These are phyloP conservation scores for Fusarium zealandicum DNA, from an alignment of 2,329 filamentous ascomycete species.

Conservation along the genomic window DNA sequence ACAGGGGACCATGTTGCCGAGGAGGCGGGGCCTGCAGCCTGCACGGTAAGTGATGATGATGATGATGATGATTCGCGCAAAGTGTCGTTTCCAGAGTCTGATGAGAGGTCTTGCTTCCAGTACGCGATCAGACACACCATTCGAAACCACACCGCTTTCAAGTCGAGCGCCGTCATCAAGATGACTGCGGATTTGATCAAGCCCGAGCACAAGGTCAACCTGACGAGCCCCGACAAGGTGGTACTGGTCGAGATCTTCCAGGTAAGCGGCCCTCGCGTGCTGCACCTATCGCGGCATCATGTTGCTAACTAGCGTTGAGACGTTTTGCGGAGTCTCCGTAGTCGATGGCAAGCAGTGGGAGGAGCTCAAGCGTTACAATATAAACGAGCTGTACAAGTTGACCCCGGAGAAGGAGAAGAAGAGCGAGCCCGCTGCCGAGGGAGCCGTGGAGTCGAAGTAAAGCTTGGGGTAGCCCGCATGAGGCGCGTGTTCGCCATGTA, in stretches of 20 bases:
- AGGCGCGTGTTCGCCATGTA: constrained; percentile 14
- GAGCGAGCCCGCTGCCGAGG: constrained; percentile 26
- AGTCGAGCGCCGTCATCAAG: constrained; percentile 73
- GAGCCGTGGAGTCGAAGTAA: constrained; percentile 31
- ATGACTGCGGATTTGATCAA: constrained; percentile 72
- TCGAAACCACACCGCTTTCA: constrained; percentile 74
- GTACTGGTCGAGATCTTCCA: constrained; percentile 83
- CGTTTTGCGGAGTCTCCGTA: constrained; percentile 79
- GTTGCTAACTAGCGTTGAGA: constrained; percentile 55
- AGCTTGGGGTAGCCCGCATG: constrained; percentile 15
- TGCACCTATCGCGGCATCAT: constrained; percentile 27
- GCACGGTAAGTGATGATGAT: constrained; percentile 53
- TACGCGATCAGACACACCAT: constrained; percentile 86
- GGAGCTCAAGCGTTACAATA: constrained; percentile 76
- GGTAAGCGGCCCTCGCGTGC: constrained; percentile 55
- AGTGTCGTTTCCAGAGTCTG: constrained; percentile 19
- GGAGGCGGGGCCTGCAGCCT: constrained; percentile 33
- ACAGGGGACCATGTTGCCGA: constrained; percentile 26
- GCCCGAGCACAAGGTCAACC: constrained; percentile 75
- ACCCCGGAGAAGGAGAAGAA: constrained; percentile 26
- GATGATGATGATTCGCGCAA: constrained; percentile 12
- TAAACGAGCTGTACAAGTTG: constrained; percentile 72
- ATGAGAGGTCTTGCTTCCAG: constrained; percentile 51
- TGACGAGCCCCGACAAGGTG: constrained; percentile 79
- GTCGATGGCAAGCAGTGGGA: constrained; percentile 75